Evolutionary conservation across 2,329 filamentous ascomycete species (phyloP).

Genomic region (Neonectria hederae): DNA sequence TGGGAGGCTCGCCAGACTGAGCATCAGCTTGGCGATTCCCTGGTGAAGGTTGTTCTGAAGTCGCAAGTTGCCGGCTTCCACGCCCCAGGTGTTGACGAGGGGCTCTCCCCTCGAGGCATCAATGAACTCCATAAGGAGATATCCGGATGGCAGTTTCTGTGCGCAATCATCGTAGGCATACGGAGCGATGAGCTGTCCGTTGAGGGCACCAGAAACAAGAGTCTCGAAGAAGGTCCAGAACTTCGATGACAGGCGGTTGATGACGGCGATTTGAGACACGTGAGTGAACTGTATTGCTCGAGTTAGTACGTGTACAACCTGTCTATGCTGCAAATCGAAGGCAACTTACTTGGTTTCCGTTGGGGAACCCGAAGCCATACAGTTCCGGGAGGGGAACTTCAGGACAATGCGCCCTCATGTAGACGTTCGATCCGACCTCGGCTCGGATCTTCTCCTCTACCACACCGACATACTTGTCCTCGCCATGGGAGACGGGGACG

Average conservation of each 20-base stretch:
- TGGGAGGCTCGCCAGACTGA: background rate
- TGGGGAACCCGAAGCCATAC: background rate
- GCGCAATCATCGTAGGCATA: background rate
- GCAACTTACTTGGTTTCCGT: background rate
- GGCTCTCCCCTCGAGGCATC: background rate
- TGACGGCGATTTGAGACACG: background rate
- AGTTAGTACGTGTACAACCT: background rate
- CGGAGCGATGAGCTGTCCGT: background rate
- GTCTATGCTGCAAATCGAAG: background rate
- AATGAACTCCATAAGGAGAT: background rate
- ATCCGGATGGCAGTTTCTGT: background rate
- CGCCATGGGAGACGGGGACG: background rate
- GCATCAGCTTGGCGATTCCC: background rate
- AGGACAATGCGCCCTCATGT: background rate
- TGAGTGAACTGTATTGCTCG: background rate
- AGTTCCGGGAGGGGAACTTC: background rate
- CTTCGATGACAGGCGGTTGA: background rate
- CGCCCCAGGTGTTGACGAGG: background rate
- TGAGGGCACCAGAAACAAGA: background rate
- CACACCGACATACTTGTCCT: background rate
- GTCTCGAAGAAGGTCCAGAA: too few species aligned
- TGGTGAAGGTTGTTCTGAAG: background rate
- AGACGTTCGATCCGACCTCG: background rate
- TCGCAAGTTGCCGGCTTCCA: background rate
- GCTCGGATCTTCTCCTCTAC: slow-evolving; percentile 12